Base-by-base conservation (phyloP, 805 yeast genomes). In the Saccharomyces jurei region DNA sequence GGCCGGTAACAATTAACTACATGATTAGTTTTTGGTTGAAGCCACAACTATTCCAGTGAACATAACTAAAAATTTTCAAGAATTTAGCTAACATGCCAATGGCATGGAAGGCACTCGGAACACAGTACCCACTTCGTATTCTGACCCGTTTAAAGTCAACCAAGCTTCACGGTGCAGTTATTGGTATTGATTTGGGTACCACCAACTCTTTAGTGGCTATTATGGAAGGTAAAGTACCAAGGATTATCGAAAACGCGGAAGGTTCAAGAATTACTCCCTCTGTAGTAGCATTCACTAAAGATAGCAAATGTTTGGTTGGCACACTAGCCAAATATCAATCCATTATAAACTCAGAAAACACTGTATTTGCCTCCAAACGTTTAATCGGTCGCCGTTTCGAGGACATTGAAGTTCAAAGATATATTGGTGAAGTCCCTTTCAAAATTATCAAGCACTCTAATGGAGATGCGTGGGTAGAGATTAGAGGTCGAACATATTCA, bases 391-490 rank as follows among this genome's bases (percentile, higher is more conserved):
- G 96, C 66, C 86, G 95, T 71, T 89, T 82, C 73, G 85, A 82
- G 69, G 96, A 89, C 72, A 67, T 74, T 56, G 96, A 89, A 76
- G 96, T 89, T 60, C 95, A 88, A 75, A 83, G 85, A 74, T 96
- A 89, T 73, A 77, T 87, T 67, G 77, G 78, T 65, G 83, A 85
- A 73, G 90, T 89, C 53, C 96, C 96, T 52, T 89, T 86, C 84
- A 82, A 84, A 76, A 87, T 89, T 62, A 85, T 86, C 67, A 84
- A 87, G 79, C 92, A 88, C 81, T 73, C 78, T 60, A 89, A 89
- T 72, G 96, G 96, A 60, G 96, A 89, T 70, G 96, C 96, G 54
- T 89, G 96, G 96, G 81, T 89, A 56, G 88, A 87, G 77, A 88
- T 92, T 58, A 81, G 89, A 63, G 92, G 89, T 63, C 81, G 86